Percentiles rank a stretch among this genome's conserved stretches.
Evolutionary conservation across 768 basidiomycete genomes (phyloP).

Genomic region (Tylopilus sp.): DNA sequence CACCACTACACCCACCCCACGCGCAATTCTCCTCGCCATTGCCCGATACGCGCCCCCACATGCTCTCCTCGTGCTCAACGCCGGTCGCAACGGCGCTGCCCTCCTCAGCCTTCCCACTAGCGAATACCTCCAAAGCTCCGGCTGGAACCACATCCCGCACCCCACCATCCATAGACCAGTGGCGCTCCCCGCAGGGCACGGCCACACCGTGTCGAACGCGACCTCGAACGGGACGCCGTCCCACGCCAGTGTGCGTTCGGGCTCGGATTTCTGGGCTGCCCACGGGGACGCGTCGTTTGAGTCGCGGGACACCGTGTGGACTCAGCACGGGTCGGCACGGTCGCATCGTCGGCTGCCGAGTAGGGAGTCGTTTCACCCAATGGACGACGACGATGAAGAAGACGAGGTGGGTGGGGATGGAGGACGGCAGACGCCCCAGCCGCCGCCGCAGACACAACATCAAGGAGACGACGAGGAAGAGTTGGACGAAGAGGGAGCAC

Average conservation of each 20-base stretch:
- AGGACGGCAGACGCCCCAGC: conserved; percentile 25
- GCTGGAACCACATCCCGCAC: conserved; percentile 48
- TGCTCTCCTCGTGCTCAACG: conserved; percentile 77
- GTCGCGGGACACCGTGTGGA: conserved; percentile 19
- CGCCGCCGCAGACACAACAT: neutral
- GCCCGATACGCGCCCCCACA: conserved; percentile 65
- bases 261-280: conserved; percentile 71
- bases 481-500: conserved; percentile 72
- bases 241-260: conserved; percentile 51
- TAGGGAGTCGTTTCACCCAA: conserved; percentile 31
- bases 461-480: conserved; percentile 30
- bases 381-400: conserved; percentile 28
- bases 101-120: conserved; percentile 77
- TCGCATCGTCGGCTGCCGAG: conserved; percentile 18
- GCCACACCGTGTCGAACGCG: conserved; percentile 16
- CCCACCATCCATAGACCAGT: neutral
- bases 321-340: neutral
- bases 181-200: conserved; percentile 12
- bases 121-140: conserved; percentile 84
- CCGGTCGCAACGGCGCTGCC: conserved; percentile 77
- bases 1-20: conserved; percentile 57
- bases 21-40: conserved; percentile 73
- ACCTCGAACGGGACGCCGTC: conserved; percentile 30
- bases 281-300: conserved; percentile 28
- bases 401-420: conserved; percentile 11